Conservation (phyloP, 202 grass and related monocot genomes). For the Elaeis oleifera region DNA sequence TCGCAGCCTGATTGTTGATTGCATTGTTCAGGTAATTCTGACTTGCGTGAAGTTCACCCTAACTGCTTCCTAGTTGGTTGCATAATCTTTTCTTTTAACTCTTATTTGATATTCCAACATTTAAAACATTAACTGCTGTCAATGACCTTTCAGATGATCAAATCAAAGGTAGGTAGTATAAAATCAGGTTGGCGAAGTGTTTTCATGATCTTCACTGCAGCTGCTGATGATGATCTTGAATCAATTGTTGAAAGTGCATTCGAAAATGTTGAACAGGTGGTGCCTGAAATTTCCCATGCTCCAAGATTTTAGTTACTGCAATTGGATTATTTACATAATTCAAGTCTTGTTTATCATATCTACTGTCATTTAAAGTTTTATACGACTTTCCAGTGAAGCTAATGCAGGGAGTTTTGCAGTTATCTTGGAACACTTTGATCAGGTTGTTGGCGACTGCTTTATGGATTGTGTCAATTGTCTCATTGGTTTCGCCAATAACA, state of each 20-base stretch:
- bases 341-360: background rate
- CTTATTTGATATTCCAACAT: too few species aligned
- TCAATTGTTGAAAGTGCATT: slow-evolving; percentile 96
- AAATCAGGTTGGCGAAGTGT: slow-evolving; percentile 97
- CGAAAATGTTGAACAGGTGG: slow-evolving; percentile 93
- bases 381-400: background rate
- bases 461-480: slow-evolving; percentile 99
- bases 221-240: slow-evolving; percentile 86
- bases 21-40: slow-evolving; percentile 79
- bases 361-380: background rate
- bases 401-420: slow-evolving; percentile 41
- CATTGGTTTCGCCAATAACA: slow-evolving; percentile 98
- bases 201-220: slow-evolving; percentile 99
- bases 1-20: slow-evolving; percentile 91
- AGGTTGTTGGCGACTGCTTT: slow-evolving; percentile 96
- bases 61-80: too few species aligned
- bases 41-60: slow-evolving; percentile 10
- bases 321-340: background rate
- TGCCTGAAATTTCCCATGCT: slow-evolving; percentile 7
- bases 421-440: slow-evolving; percentile 99
- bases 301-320: too few species aligned
- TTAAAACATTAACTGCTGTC: slow-evolving; percentile 1
- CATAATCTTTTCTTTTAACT: too few species aligned
- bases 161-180: slow-evolving; percentile 98
- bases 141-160: slow-evolving; percentile 71